Conservation (phyloP, 2,329 filamentous ascomycete species). For the Aspergillus pseudoviridinutans region DNA sequence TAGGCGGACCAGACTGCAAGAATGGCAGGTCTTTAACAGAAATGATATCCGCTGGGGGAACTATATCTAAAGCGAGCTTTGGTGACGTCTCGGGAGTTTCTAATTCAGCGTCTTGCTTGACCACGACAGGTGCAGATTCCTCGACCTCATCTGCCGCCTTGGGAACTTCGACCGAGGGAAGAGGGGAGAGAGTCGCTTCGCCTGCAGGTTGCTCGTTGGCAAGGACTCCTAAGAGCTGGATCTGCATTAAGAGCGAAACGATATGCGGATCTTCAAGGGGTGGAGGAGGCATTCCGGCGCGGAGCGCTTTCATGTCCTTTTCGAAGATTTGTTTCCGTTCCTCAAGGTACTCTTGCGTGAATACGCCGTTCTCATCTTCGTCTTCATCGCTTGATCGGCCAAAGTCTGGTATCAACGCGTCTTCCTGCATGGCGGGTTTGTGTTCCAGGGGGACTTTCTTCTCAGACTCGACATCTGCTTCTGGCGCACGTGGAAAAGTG, state of each 20-base stretch:
- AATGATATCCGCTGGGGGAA: constrained; percentile 23
- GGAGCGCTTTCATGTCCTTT: constrained; percentile 41
- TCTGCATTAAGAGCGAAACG: constrained; percentile 38
- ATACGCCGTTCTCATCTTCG: constrained; percentile 42
- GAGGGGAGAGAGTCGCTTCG: constrained; percentile 13
- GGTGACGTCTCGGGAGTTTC: constrained; percentile 11
- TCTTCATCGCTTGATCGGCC: constrained; percentile 40
- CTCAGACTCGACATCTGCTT: constrained; percentile 1
- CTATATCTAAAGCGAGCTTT: constrained; percentile 13
- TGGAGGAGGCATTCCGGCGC: constrained; percentile 40
- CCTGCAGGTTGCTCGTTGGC: constrained; percentile 28
- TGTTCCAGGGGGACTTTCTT: constrained; percentile 6
- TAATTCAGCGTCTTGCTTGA: constrained; percentile 12
- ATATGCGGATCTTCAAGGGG: constrained; percentile 41
- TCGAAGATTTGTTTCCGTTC: constrained; percentile 44
- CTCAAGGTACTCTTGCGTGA: constrained; percentile 47
- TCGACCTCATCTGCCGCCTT: constrained; percentile 6
- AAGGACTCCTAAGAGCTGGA: constrained; percentile 44
- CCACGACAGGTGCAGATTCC: constrained; percentile 3
- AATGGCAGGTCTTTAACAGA: constrained; percentile 46
- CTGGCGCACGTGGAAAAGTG: constrained; percentile 3
- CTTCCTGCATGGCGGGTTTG: neutral
- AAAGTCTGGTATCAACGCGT: constrained; percentile 31
- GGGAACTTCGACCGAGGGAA: neutral
- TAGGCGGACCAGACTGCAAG: constrained; percentile 39